A percentile compares a stretch with the other conserved stretches of the same genome.
Evolutionary conservation across 2,329 filamentous ascomycete species (phyloP).

Genomic region (Cladophialophora chaetospira): DNA sequence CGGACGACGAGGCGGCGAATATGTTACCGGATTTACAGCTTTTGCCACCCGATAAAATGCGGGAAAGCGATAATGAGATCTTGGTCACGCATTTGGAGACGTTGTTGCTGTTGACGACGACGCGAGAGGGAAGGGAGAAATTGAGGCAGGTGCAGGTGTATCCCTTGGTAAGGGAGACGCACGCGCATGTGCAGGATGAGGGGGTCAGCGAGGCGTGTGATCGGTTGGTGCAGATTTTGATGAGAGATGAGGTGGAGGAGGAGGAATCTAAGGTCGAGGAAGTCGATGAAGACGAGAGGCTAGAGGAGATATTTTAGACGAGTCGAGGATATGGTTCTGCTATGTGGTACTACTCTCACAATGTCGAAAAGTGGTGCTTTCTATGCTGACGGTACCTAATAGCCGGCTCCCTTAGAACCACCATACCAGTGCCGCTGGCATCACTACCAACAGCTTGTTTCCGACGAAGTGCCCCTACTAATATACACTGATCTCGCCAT

Average conservation of each 20-base stretch:
- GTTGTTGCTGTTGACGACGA: conserved; percentile 78
- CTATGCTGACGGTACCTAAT: too few relatives aligned
- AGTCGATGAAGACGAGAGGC: conserved; percentile 49
- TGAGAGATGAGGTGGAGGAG: conserved; percentile 78
- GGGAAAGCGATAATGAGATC: conserved; percentile 75
- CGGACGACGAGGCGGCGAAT: conserved; percentile 78
- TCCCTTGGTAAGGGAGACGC: conserved; percentile 82
- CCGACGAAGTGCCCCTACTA: too few relatives aligned
- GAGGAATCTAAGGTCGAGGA: conserved; percentile 48
- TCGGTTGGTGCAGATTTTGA: conserved; percentile 82
- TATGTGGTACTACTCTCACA: too few relatives aligned
- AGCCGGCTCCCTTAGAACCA: too few relatives aligned
- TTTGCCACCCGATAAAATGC: conserved; percentile 82
- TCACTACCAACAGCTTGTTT: too few relatives aligned
- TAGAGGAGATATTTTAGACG: conserved; percentile 49
- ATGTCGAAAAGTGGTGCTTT: too few relatives aligned
- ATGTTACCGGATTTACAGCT: conserved; percentile 93
- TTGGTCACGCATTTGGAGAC: conserved; percentile 89
- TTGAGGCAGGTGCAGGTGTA: conserved; percentile 81
- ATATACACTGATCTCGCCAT: too few relatives aligned
- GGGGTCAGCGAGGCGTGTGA: conserved; percentile 83
- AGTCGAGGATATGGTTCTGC: too few relatives aligned
- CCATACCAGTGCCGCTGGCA: too few relatives aligned
- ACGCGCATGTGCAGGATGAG: conserved; percentile 75
- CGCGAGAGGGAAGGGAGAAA: conserved; percentile 70